Evolutionary conservation across 179 eudicot genomes (phyloP), one percentile per base, ranked within the genome.

Genomic region (Sideroxylon spinosum): DNA sequence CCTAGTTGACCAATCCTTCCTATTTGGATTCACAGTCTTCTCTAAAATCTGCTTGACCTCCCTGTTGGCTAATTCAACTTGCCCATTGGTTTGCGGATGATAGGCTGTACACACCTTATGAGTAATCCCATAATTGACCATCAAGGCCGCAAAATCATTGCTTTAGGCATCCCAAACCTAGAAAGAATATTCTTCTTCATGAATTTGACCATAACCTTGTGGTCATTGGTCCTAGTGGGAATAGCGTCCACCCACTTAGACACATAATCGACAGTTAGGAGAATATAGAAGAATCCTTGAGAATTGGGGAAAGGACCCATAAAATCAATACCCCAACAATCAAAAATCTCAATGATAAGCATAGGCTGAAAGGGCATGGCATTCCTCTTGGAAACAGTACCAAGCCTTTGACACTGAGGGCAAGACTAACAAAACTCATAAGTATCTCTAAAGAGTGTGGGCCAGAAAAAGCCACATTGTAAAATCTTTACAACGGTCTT

Each of bases 291-390:
- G 23, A 19, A 6, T 4, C 76, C 64, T 68, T 20, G 48, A 0
- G 76, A 75, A 14, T 0, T 11, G 4, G 79, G 72, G 22, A 80
- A 80, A 8, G 75, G 77, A 1, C 72, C 80, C 63, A 75, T 64
- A 3, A 71, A 81, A 12, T 76, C 79, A 16, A 76, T 53, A 0
- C 76, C 76, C 76, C 76, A 80, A 17, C 61, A 70, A 22, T 80
- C 70, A 76, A 77, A 81, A 4, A 66, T 6, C 14, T 81, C 70
- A 9, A 25, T 60, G 0, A 7, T 53, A 7, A 64, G n/a, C 11
- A 69, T 68, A 4, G 9, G 9, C 12, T 57, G 2, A 4, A 4
- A 14, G 16, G 62, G 20, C 62, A 57, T 57, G 3, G 5, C 62
- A 11, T 57, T 28, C 14, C 62, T 56, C 19, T 20, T 14, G 0